Percentiles rank a stretch among this genome's conserved stretches.
These are phyloP conservation scores for Fusarium hostae DNA, from an alignment of 2,329 filamentous ascomycete genomes.

Conservation along the genomic window DNA sequence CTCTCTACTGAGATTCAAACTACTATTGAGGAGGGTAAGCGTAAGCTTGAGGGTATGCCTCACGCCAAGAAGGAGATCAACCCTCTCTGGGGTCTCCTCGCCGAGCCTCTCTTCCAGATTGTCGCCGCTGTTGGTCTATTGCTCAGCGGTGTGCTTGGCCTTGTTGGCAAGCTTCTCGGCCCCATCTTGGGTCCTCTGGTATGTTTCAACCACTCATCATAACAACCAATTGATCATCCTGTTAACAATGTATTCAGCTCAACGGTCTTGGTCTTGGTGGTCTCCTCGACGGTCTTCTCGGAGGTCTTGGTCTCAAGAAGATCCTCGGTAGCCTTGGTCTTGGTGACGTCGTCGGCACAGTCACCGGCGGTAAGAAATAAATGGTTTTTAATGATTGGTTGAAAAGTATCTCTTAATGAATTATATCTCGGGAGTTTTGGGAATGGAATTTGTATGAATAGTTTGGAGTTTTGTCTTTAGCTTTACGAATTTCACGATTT, in stretches of 20 bases:
- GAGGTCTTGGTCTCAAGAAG: conserved; percentile 79
- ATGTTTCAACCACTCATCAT: neutral
- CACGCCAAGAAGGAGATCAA: conserved; percentile 95
- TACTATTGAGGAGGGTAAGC: conserved; percentile 88
- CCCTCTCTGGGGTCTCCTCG: conserved; percentile 84
- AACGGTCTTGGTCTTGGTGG: conserved; percentile 85
- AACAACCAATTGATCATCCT: neutral
- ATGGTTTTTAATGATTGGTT: neutral
- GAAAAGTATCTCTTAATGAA: conserved; percentile 11
- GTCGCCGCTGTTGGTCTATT: conserved; percentile 87
- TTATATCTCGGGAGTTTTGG: conserved; percentile 3
- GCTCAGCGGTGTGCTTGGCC: conserved; percentile 82
- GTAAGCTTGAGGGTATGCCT: conserved; percentile 89
- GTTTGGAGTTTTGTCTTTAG: conserved; percentile 32
- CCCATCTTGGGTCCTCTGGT: conserved; percentile 32
- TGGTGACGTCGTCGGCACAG: conserved; percentile 55
- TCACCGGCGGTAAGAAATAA: conserved; percentile 54
- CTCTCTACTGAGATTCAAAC: conserved; percentile 83
- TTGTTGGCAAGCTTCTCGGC: conserved; percentile 78
- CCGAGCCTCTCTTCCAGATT: conserved; percentile 92
- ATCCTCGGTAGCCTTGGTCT: conserved; percentile 80
- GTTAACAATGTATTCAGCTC: conserved; percentile 56
- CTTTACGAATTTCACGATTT: conserved; percentile 27
- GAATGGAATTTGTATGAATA: conserved; percentile 13
- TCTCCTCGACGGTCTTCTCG: conserved; percentile 81